Base-by-base conservation (phyloP, 116 monocot genomes). In the Posidonia oceanica region DNA sequence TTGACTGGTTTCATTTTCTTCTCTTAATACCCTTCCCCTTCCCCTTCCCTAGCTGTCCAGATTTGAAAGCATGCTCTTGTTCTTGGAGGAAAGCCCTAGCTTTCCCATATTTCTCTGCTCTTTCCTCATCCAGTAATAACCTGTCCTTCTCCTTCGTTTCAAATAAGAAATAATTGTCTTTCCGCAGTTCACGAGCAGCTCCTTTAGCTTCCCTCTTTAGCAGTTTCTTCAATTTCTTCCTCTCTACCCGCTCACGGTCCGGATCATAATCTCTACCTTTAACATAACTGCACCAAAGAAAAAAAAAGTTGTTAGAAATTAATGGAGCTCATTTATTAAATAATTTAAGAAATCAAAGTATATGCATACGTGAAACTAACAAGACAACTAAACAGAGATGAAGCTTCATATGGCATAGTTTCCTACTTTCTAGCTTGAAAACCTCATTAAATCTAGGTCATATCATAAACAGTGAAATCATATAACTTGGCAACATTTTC, bases 261-360 rank as follows among this genome's bases (percentile, higher is more conserved):
- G 92, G 97, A 77, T 97, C 97, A 80, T 97, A 97, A 57, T 92
- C 92, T 74, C 85, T 80, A 18, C 97, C 92, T 70, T 92, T 97
- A 0, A 87, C 87, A 87, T 80, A 97, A 64, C 97, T 97, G 61
- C 4, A 75, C 29, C 29, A 29, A 29, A 29, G 29, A 29, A 29
- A 29, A 61, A 21, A 55, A 4, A 54, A 36, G 64, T n/a, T 13
- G 7, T 39, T 11, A 63, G 14, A 53, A 72, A 72, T 18, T 39
- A 39, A 57, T n/a, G 16, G 23, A 29, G 29, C 29, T 29, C 29
- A 29, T 29, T 29, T 29, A 29, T 29, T 29, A 29, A 29, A 29
- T 29, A 29, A 29, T 29, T 29, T 29, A 29, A 29, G 29, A 29
- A 29, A 29, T 29, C 29, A 48, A 8, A 58, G 58, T n/a, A 58